Percentiles rank a stretch among this genome's conserved stretches.
Evolutionary conservation across 2,329 filamentous ascomycete species (phyloP).

Genomic region (Penicillium palitans): DNA sequence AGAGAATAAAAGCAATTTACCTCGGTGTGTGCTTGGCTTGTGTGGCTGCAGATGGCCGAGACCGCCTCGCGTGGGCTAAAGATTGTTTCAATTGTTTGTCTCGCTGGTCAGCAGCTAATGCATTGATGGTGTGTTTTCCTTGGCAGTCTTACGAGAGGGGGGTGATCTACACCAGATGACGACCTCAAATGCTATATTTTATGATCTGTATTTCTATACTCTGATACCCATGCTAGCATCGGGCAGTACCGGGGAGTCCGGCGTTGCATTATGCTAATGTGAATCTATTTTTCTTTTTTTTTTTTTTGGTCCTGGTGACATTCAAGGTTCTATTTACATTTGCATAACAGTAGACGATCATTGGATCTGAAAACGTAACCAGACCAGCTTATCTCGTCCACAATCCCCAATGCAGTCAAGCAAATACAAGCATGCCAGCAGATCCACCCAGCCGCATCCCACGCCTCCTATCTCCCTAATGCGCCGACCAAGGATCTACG

Average conservation of each 20-base stretch:
- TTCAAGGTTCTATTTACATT: neutral
- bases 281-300: neutral
- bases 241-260: conserved; percentile 19
- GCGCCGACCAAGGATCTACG: neutral
- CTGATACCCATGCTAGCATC: conserved; percentile 26
- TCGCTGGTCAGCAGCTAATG: conserved; percentile 1
- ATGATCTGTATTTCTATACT: conserved; percentile 20
- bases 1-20: conserved; percentile 4
- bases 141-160: neutral
- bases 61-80: neutral
- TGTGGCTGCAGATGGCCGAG: conserved; percentile 18
- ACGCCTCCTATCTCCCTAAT: neutral
- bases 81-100: conserved; percentile 7
- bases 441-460: neutral
- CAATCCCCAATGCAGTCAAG: neutral
- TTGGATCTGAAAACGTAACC: conserved; percentile 6
- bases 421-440: neutral
- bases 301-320: neutral
- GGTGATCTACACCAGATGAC: conserved; percentile 1
- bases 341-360: conserved; percentile 3
- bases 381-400: neutral
- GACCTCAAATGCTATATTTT: conserved; percentile 8
- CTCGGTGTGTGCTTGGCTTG: conserved; percentile 12
- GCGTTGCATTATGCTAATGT: conserved; percentile 16
- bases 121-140: conserved; percentile 3